Base-by-base conservation (phyloP, 75 land plant genomes). In the Chamaecyparis obtusa region DNA sequence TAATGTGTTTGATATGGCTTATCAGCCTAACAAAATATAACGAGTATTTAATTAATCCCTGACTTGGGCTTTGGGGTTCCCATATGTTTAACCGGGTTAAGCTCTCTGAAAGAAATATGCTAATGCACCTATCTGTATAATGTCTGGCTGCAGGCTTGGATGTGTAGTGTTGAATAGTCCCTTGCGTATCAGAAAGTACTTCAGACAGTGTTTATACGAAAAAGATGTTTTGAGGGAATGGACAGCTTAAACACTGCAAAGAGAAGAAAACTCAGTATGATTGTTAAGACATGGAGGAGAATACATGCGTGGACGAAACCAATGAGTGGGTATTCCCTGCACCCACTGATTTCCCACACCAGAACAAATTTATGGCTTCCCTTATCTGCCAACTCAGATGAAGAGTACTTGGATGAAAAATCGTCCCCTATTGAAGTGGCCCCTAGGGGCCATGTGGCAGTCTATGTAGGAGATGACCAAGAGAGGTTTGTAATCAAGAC, bases 381-480 rank as follows among this genome's bases (percentile, higher is more conserved):
- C 33, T 43, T 44, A 39, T 6, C 30, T 44, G 80, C 80, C 44
- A 77, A 39, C 80, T 77, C 24, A 39, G 83, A 80, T 10, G 49
- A 41, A 19, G 82, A 79, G 2, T 79, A 21, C 27, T 6, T 46
- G 7, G 6, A 46, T 46, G 0, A 7, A 46, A 0, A 6, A 46
- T 46, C 19, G 14, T 35, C 8, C 19, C 46, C 46, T 8, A 17
- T 8, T 27, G 30, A 27, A 24, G 30, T 84, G 24, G 17, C 84
- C 10, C 90, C 88, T 0, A 24, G 54, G 15, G 96, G 96, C 33
- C 91, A 94, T 88, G 43, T 95, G 46, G 94, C 91, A 11, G 91
- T 95, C 36, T 94, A 94, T 71, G 96, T 95, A 24, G 96, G 95
- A 1, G 89, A 91, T 79, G 87, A 90, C 9, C 69, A 55, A 55